Conservation (phyloP, 305 asterid genomes). For the Petunia hybrid region DNA sequence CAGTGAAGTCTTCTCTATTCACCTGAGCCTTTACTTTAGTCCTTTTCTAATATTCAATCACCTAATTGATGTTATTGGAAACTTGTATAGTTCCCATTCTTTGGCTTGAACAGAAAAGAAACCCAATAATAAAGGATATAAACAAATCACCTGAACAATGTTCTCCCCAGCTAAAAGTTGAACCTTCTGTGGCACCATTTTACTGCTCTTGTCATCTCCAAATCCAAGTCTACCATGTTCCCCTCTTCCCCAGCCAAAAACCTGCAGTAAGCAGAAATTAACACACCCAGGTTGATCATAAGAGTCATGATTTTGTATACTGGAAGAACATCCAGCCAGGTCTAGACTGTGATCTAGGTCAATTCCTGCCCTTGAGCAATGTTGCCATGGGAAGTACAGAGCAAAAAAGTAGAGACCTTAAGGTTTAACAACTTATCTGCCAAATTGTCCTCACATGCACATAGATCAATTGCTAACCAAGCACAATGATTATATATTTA, state of each 20-base stretch:
- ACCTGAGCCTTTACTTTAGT: too few relatives aligned
- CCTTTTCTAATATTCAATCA: too few relatives aligned
- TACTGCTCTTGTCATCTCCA: slow-evolving; percentile 99
- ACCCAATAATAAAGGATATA: slow-evolving; percentile 22
- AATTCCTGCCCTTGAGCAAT: slow-evolving; percentile 13
- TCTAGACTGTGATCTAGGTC: slow-evolving; percentile 16
- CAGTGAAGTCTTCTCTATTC: too few relatives aligned
- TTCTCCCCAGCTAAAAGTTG: slow-evolving; percentile 87
- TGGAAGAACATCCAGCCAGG: slow-evolving; percentile 10
- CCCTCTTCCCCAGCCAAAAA: slow-evolving; percentile 99
- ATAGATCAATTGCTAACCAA: slow-evolving; percentile 20
- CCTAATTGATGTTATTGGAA: too few relatives aligned
- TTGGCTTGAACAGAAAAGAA: background rate
- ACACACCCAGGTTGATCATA: slow-evolving; percentile 5
- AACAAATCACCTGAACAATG: slow-evolving; percentile 76
- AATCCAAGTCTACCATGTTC: slow-evolving; percentile 99
- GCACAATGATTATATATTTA: background rate
- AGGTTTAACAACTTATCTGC: background rate
- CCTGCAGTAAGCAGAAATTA: slow-evolving; percentile 53
- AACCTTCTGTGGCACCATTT: slow-evolving; percentile 98
- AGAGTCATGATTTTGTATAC: background rate
- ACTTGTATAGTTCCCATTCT: too few relatives aligned
- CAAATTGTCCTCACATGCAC: background rate
- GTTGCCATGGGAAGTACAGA: slow-evolving; percentile 16
- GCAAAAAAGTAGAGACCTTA: slow-evolving; percentile 14